Percentiles rank a stretch among this genome's conserved stretches.
Evolutionary conservation across 805 yeast genomes (phyloP).

Genomic region (Candida taoyuanica): DNA sequence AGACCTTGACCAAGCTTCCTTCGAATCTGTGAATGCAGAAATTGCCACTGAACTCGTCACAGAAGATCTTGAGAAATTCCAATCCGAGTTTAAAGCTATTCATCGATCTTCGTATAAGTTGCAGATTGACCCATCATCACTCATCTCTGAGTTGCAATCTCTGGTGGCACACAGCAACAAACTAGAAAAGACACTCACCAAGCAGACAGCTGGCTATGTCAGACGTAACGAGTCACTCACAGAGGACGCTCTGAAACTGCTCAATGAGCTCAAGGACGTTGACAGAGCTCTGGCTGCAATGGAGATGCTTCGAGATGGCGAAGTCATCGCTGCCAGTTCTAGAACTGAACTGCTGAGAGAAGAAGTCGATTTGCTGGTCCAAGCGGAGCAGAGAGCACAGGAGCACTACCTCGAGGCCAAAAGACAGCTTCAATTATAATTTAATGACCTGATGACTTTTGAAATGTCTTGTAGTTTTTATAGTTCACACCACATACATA

Average conservation of each 20-base stretch:
- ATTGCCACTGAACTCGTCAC: constrained; percentile 10
- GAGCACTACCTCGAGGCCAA: constrained; percentile 18
- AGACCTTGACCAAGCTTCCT: constrained; percentile 20
- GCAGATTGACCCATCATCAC: constrained; percentile 1
- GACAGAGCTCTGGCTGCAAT: constrained; percentile 23
- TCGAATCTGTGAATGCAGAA: constrained; percentile 7
- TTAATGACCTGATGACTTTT: neutral
- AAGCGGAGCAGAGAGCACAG: constrained; percentile 23
- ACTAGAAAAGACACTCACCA: constrained; percentile 14
- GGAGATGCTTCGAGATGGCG: constrained; percentile 18
- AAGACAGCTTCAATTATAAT: neutral
- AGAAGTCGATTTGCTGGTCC: constrained; percentile 21
- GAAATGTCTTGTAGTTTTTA: too few species aligned
- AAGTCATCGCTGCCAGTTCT: constrained; percentile 6
- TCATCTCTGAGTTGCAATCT: constrained; percentile 11
- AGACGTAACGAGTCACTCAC: constrained; percentile 11
- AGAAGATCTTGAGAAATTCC: constrained; percentile 10
- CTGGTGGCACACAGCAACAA: constrained; percentile 16
- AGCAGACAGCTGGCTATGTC: constrained; percentile 11
- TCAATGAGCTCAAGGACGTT: constrained; percentile 18
- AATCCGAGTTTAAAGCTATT: constrained; percentile 2
- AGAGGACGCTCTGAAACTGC: constrained; percentile 9
- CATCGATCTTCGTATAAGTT: constrained; percentile 3
- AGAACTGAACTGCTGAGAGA: constrained; percentile 20
- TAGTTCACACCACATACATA: neutral